Evolutionary conservation across 129 eudicot species (phyloP).

Genomic region (Cynara cardunculus): DNA sequence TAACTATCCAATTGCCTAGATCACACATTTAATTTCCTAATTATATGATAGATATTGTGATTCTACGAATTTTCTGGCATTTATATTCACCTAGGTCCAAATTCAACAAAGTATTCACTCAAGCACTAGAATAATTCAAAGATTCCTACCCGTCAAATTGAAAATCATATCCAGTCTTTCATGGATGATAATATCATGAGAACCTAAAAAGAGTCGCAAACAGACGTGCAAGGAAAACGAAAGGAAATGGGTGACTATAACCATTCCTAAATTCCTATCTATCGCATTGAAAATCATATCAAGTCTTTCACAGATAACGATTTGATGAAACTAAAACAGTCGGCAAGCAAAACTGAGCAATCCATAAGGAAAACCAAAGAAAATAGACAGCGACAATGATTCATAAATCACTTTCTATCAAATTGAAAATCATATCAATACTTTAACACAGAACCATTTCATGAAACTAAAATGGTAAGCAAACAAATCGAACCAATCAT

Average conservation of each 20-base stretch:
- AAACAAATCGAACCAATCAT: conserved; percentile 10
- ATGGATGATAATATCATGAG: conserved; percentile 1
- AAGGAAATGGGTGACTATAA: not conserved
- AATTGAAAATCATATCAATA: not conserved
- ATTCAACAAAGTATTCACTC: not conserved
- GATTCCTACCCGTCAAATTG: not conserved
- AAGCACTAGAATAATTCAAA: not conserved
- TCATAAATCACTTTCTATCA: not conserved
- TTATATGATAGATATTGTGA: not conserved
- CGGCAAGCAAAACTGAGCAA: not conserved
- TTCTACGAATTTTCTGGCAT: not conserved
- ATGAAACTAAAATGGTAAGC: not conserved
- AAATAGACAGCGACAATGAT: not conserved
- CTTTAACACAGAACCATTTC: not conserved
- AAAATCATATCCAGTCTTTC: conserved; percentile 5
- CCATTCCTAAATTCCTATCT: not conserved
- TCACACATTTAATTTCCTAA: not conserved
- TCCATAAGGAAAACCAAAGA: not conserved
- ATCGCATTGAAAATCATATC: not conserved
- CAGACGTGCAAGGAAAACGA: not conserved
- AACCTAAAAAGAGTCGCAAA: not conserved
- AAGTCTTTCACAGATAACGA: not conserved
- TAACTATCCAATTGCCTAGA: not conserved
- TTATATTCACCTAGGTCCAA: conserved; percentile 15
- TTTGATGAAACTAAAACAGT: not conserved